Conservation (phyloP, 2,329 filamentous ascomycete species). For the Teratosphaeria zuluensis region DNA sequence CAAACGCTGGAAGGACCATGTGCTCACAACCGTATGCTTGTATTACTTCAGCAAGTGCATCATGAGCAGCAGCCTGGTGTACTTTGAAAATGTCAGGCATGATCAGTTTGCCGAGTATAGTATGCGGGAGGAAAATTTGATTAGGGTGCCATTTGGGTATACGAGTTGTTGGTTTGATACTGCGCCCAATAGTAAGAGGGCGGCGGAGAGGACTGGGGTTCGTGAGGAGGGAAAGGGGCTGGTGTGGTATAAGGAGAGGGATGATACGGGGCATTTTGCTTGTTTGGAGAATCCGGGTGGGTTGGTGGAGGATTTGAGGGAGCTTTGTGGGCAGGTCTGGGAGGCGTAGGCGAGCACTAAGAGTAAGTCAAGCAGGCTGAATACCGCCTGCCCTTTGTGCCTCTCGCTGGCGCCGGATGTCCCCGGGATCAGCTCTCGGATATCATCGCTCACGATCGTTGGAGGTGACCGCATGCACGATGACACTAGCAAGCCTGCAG, state of each 20-base stretch:
- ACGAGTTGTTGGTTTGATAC: constrained; percentile 30
- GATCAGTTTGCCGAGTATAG: constrained; percentile 30
- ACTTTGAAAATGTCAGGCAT: constrained; percentile 31
- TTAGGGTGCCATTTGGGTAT: constrained; percentile 29
- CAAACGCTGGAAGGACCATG: constrained; percentile 24
- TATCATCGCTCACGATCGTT: too few relatives aligned
- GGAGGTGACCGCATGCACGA: too few relatives aligned
- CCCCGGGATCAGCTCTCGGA: too few relatives aligned
- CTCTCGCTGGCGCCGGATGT: background rate
- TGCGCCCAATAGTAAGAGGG: constrained; percentile 26
- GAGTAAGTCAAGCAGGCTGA: background rate
- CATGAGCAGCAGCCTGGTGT: constrained; percentile 28
- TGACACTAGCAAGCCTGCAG: too few relatives aligned
- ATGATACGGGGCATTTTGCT: constrained; percentile 6
- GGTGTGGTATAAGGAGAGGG: constrained; percentile 25
- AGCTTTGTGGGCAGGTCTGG: background rate
- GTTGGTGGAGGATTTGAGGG: constrained; percentile 20
- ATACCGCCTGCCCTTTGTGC: background rate
- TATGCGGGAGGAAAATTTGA: constrained; percentile 26
- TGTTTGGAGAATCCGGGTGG: constrained; percentile 20
- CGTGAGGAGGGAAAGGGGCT: constrained; percentile 16
- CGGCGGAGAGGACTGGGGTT: constrained; percentile 24
- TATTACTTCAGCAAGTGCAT: constrained; percentile 32
- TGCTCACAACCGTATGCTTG: constrained; percentile 24
- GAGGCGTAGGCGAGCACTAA: background rate